These are phyloP conservation scores for Blastobotrys muscicola DNA, from an alignment of 805 yeast species.

Conservation along the genomic window DNA sequence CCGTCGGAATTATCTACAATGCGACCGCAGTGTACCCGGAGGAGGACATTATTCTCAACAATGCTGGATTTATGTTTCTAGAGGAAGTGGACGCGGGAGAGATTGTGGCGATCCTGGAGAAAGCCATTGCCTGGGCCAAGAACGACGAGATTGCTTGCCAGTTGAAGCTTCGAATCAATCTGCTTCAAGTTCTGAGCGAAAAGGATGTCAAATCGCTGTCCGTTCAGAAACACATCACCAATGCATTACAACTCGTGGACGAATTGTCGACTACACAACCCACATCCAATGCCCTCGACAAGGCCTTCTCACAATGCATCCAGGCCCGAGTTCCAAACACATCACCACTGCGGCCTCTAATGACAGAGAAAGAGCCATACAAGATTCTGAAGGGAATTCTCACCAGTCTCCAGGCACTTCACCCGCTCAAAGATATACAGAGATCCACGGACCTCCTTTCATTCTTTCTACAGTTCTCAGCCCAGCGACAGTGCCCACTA, in stretches of 20 bases:
- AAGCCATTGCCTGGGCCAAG: constrained; percentile 36
- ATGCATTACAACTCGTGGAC: background rate
- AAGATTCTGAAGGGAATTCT: constrained; percentile 12
- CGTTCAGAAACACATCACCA: background rate
- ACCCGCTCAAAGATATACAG: constrained; percentile 10
- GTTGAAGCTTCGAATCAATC: constrained; percentile 9
- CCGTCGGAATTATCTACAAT: constrained; percentile 12
- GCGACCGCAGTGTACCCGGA: constrained; percentile 23
- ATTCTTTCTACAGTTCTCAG: constrained; percentile 23
- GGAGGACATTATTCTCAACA: constrained; percentile 32
- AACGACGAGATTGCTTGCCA: constrained; percentile 49
- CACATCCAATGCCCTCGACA: constrained; percentile 3
- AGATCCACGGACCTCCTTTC: constrained; percentile 26
- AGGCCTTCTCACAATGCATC: constrained; percentile 13
- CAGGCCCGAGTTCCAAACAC: constrained; percentile 22
- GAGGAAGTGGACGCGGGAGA: constrained; percentile 14
- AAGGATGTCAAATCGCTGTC: constrained; percentile 4
- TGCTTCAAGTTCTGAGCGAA: constrained; percentile 19
- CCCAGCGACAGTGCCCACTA: constrained; percentile 15
- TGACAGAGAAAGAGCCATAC: constrained; percentile 15
- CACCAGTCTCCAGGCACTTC: constrained; percentile 1
- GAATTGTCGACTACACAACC: background rate
- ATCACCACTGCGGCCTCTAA: constrained; percentile 19
- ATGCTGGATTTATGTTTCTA: constrained; percentile 44
- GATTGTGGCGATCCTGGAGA: constrained; percentile 17